Percentiles rank a stretch among this genome's conserved stretches.
phyloP scores from a whole-genome alignment of 805 yeast species.

The Debaryomyces maramus region DNA sequence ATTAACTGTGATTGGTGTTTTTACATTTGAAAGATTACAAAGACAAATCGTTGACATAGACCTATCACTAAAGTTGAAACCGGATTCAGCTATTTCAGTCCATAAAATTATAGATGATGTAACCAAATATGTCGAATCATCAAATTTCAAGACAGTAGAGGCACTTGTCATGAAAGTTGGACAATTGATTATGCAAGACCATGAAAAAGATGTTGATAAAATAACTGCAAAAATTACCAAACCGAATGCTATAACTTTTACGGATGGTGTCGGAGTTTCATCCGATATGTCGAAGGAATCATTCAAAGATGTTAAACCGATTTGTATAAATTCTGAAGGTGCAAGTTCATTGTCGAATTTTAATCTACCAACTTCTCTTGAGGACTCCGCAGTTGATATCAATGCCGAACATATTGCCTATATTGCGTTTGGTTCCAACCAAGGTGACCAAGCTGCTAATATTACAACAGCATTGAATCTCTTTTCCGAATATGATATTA shows the following conservation, averaged over 20 bases:
- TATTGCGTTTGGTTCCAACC: constrained; percentile 88
- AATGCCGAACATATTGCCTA: constrained; percentile 52
- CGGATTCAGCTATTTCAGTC: constrained; percentile 36
- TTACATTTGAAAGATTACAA: constrained; percentile 82
- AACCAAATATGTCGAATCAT: constrained; percentile 62
- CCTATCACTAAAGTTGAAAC: constrained; percentile 30
- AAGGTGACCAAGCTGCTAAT: constrained; percentile 68
- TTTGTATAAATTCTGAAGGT: constrained; percentile 11
- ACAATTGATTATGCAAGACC: constrained; percentile 49
- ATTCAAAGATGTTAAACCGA: constrained; percentile 28
- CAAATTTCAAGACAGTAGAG: constrained; percentile 89
- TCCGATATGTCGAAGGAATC: constrained; percentile 50
- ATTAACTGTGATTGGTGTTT: constrained; percentile 87
- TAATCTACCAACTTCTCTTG: constrained; percentile 32
- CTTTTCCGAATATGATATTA: constrained; percentile 41
- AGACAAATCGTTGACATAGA: constrained; percentile 76
- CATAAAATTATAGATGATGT: constrained; percentile 48
- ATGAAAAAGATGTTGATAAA: constrained; percentile 30
- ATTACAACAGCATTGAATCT: constrained; percentile 55
- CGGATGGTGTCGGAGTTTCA: constrained; percentile 89
- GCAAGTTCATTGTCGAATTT: constrained; percentile 16
- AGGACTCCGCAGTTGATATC: constrained; percentile 7
- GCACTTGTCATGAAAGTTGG: constrained; percentile 79
- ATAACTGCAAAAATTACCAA: constrained; percentile 69
- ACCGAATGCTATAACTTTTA: constrained; percentile 83